Evolutionary conservation across 2,329 filamentous ascomycete genomes (phyloP).

Genomic region (Curvularia lunata): DNA sequence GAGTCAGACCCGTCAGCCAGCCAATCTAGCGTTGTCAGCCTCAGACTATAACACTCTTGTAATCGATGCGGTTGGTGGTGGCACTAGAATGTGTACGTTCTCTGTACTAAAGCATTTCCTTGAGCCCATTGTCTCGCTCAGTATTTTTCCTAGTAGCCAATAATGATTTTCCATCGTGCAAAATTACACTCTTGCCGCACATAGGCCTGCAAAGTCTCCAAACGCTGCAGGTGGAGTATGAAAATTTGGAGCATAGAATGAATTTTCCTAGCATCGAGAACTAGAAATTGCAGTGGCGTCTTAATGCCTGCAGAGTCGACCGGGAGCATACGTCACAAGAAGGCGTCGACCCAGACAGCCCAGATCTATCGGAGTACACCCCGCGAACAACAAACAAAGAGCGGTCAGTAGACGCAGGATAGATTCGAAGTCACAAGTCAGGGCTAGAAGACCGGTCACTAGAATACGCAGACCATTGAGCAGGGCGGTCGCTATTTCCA

Average conservation of each 20-base stretch:
- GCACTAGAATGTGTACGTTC: no score
- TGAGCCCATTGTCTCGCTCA: no score
- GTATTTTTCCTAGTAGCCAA: background rate
- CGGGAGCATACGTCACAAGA: background rate
- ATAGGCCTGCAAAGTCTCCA: background rate
- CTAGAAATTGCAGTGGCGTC: background rate
- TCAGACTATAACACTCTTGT: background rate
- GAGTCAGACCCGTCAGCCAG: background rate
- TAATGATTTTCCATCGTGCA: background rate
- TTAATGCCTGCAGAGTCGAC: background rate
- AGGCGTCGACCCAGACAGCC: slow-evolving; percentile 28
- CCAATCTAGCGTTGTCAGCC: slow-evolving; percentile 4
- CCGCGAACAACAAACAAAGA: slow-evolving; percentile 20
- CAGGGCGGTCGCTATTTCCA: background rate
- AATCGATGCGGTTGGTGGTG: background rate
- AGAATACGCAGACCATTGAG: background rate
- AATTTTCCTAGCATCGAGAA: background rate
- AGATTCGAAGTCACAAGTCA: slow-evolving; percentile 20
- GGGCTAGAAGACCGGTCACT: background rate
- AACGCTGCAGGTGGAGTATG: background rate
- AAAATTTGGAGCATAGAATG: background rate
- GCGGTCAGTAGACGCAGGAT: slow-evolving; percentile 26
- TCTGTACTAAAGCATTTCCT: no score
- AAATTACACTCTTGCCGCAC: background rate
- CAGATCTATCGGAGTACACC: slow-evolving; percentile 31